A percentile compares a stretch with the other conserved stretches of the same genome.
Conservation (phyloP, 2,329 filamentous ascomycete genomes). For the Byssothecium circinans region DNA sequence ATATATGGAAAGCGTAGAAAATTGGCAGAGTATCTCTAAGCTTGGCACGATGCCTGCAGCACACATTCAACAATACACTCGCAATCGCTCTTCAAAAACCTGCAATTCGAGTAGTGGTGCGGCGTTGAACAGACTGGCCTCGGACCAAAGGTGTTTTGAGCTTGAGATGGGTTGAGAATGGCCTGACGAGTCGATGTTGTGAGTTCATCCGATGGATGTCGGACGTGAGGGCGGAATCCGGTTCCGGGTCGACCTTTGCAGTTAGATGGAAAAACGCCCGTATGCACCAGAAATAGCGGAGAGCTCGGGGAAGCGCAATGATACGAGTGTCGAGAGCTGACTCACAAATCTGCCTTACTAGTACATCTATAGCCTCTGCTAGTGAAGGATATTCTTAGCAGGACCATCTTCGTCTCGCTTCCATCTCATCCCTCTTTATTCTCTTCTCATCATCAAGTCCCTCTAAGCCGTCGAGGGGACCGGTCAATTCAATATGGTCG, state of each 20-base stretch:
- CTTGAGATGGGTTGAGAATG: slow-evolving; percentile 12
- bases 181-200: slow-evolving; percentile 10
- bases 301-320: too few relatives aligned
- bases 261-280: too few relatives aligned
- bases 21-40: too few relatives aligned
- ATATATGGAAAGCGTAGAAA: neutral
- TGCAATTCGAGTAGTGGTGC: too few relatives aligned
- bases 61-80: too few relatives aligned
- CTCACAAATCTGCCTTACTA: too few relatives aligned
- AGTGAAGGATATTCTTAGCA: neutral
- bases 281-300: too few relatives aligned
- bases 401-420: slow-evolving; percentile 6
- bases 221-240: slow-evolving; percentile 13
- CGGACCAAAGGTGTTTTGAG: slow-evolving; percentile 13
- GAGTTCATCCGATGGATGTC: slow-evolving; percentile 33
- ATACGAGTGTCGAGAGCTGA: too few relatives aligned
- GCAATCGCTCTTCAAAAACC: too few relatives aligned
- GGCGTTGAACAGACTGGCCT: neutral
- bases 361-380: neutral
- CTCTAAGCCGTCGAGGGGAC: slow-evolving; percentile 3
- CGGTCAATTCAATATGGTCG: slow-evolving; percentile 6
- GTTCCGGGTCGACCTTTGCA: slow-evolving; percentile 7
- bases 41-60: too few relatives aligned
- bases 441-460: slow-evolving; percentile 3
- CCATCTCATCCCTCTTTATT: neutral